Conservation (phyloP, 2,329 filamentous ascomycete species). For the Aspergillus sp. region DNA sequence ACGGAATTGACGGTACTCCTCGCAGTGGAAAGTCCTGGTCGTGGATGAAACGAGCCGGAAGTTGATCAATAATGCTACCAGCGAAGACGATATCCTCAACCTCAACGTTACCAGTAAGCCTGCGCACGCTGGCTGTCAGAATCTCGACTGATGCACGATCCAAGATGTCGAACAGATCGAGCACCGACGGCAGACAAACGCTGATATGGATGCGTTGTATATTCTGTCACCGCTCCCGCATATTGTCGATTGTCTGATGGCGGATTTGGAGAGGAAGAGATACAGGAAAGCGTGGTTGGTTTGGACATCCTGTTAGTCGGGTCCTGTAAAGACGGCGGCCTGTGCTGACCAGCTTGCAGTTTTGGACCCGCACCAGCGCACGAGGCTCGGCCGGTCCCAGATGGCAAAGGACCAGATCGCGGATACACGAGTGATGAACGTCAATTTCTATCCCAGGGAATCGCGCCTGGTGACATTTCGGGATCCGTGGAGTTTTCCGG, state of each 20-base stretch:
- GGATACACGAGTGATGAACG: constrained; percentile 71
- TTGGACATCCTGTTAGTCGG: constrained; percentile 61
- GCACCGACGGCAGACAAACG: constrained; percentile 69
- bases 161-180: constrained; percentile 92
- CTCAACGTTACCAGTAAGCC: constrained; percentile 84
- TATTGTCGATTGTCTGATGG: constrained; percentile 86
- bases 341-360: constrained; percentile 36
- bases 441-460: constrained; percentile 85
- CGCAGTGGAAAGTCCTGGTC: constrained; percentile 92
- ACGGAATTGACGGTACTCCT: constrained; percentile 18
- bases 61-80: constrained; percentile 81
- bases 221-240: constrained; percentile 76
- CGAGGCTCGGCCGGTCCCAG: constrained; percentile 63
- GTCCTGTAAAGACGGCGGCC: constrained; percentile 3
- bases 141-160: constrained; percentile 8
- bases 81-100: constrained; percentile 94
- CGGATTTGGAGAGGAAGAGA: constrained; percentile 75
- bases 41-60: constrained; percentile 75
- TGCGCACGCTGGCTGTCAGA: constrained; percentile 1
- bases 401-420: constrained; percentile 63
- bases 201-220: constrained; percentile 91
- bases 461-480: constrained; percentile 84
- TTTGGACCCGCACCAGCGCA: constrained; percentile 59
- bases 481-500: constrained; percentile 91
- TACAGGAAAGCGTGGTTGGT: constrained; percentile 74